Conservation (phyloP, 2,329 filamentous ascomycete species). For the Sordariomycetes sp. region DNA sequence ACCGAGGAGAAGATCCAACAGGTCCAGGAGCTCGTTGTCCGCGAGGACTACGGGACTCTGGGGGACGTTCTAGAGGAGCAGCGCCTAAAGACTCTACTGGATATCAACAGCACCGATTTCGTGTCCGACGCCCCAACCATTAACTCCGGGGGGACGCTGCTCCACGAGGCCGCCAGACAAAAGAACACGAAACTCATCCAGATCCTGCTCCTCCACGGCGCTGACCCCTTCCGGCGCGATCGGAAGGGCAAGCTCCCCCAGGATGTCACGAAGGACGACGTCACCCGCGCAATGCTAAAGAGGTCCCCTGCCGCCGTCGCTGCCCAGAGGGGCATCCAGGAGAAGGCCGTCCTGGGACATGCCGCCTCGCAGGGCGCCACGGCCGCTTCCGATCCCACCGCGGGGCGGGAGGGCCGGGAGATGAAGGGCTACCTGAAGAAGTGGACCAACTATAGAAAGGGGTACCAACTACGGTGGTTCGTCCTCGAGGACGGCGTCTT, state of each 20-base stretch:
- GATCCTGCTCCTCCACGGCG: conserved; percentile 80
- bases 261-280: conserved; percentile 91
- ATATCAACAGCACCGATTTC: conserved; percentile 86
- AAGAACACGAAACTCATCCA: conserved; percentile 82
- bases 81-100: conserved; percentile 71
- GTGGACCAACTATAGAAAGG: conserved; percentile 97
- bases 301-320: conserved; percentile 88
- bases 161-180: conserved; percentile 86
- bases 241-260: conserved; percentile 92
- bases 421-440: conserved; percentile 99
- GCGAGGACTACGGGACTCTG: conserved; percentile 62
- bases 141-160: conserved; percentile 75
- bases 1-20: conserved; percentile 76
- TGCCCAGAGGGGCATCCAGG: conserved; percentile 89
- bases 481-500: conserved; percentile 93
- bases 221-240: conserved; percentile 89
- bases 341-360: conserved; percentile 87
- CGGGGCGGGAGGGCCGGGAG: conserved; percentile 78
- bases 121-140: conserved; percentile 66
- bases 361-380: conserved; percentile 41
- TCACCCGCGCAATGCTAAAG: conserved; percentile 78
- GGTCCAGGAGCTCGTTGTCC: conserved; percentile 65
- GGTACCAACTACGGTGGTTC: conserved; percentile 95
- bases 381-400: conserved; percentile 43
- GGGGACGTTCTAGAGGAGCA: conserved; percentile 74